Base-by-base conservation (phyloP, 164 flowering plant genomes). In the Aristolochia fimbriata region DNA sequence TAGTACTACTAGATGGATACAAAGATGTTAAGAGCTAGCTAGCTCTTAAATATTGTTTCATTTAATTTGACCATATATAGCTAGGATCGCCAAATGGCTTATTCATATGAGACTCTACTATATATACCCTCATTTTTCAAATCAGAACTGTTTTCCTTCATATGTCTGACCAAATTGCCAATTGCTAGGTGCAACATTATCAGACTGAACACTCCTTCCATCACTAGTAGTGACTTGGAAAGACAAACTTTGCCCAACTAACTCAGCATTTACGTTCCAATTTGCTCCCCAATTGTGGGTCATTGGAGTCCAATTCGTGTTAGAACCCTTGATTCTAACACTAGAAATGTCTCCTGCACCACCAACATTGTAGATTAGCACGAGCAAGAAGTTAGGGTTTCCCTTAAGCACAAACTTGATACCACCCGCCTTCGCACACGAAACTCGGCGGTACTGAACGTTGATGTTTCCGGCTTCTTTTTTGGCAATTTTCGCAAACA, bases 241-340 rank as follows among this genome's bases (percentile, higher is more conserved):
- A 13, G 69, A 66, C 60, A 66, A 52, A 50, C 60, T 31, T 31
- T 67, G 70, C 37, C 70, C 70, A 4, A n/a, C 15, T 52, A 59
- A 27, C 0, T 51, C 33, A 1, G 11, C 24, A 14, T 17, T 9
- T 0, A 51, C 62, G 12, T 41, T 48, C 74, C 74, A 71, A 14
- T 47, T 62, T 37, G 68, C 65, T 2, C 73, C 76, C 76, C 73
- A 73, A 19, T 73, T 69, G 0, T 63, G 57, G 7, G n/a, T 47
- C 76, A 72, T 72, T 21, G 47, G 65, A 0, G 54, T 41, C 73
- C 76, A 65, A 11, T 25, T 47, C 0, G 62, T 69, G 1, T 31
- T 57, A 0, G 62, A 24, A 0, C 73, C 76, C 56, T 69, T 73
- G 41, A 73, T 63, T 51, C 52, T 43, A 16, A 72, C 53, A 6